Conservation (phyloP, 2,329 filamentous ascomycete genomes). For the Penicillium sp. region DNA sequence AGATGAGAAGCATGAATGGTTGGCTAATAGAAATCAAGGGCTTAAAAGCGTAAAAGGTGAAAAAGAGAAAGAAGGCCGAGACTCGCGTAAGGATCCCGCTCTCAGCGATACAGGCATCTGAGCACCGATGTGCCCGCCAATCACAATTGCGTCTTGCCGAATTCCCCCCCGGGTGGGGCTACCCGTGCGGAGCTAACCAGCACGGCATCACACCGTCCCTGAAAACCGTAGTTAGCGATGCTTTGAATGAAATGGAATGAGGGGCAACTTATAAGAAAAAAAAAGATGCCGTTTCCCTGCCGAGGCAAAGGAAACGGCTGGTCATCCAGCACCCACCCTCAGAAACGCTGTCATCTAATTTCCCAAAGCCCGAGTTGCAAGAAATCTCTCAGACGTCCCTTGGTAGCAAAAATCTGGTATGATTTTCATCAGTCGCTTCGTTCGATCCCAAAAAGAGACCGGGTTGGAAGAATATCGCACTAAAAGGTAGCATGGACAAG, state of each 20-base stretch:
- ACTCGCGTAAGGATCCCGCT: slow-evolving; percentile 39
- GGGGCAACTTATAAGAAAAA: slow-evolving; percentile 42
- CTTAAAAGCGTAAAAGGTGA: background rate
- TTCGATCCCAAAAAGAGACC: background rate
- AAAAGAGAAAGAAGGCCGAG: slow-evolving; percentile 4
- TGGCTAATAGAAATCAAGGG: background rate
- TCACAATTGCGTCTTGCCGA: slow-evolving; percentile 37
- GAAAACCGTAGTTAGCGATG: slow-evolving; percentile 32
- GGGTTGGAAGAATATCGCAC: slow-evolving; percentile 10
- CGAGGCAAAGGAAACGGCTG: slow-evolving; percentile 29
- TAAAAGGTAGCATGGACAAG: slow-evolving; percentile 65
- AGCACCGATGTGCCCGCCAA: slow-evolving; percentile 28
- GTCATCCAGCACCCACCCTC: slow-evolving; percentile 17
- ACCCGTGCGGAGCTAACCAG: background rate
- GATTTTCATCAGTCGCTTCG: background rate
- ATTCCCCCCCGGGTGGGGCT: slow-evolving; percentile 10
- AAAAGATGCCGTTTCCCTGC: slow-evolving; percentile 29
- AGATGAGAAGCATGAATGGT: background rate
- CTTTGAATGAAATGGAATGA: background rate
- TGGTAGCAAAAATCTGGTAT: background rate
- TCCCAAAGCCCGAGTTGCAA: slow-evolving; percentile 10
- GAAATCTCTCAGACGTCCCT: slow-evolving; percentile 9
- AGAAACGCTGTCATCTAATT: background rate
- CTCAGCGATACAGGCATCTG: slow-evolving; percentile 34
- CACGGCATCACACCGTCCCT: background rate